phyloP scores from a whole-genome alignment of 1,139 yeast species.

The Keqinozyma sinolaborantium region DNA sequence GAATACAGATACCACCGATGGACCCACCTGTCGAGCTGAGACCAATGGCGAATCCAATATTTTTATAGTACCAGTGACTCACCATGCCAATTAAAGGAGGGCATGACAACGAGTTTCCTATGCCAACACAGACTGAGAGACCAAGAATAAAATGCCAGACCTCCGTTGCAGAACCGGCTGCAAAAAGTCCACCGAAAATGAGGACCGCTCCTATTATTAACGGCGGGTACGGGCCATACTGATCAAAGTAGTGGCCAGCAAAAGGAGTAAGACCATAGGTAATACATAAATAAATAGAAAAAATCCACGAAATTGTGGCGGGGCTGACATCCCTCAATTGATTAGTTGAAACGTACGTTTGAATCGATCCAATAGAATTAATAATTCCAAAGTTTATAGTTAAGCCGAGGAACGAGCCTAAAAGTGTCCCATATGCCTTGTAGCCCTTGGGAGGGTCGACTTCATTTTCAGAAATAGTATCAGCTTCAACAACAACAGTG shows the following conservation, averaged over 20 bases:
- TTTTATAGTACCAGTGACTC: slow-evolving; percentile 55
- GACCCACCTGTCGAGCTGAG: slow-evolving; percentile 63
- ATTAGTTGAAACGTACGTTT: slow-evolving; percentile 53
- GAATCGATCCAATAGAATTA: slow-evolving; percentile 64
- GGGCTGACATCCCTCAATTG: slow-evolving; percentile 44
- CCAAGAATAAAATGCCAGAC: slow-evolving; percentile 56
- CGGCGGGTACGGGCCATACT: slow-evolving; percentile 43
- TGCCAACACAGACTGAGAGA: slow-evolving; percentile 45
- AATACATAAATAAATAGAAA: slow-evolving; percentile 56
- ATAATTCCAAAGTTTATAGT: slow-evolving; percentile 57
- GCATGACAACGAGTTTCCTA: slow-evolving; percentile 55
- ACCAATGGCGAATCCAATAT: slow-evolving; percentile 54
- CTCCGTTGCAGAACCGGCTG: slow-evolving; percentile 44
- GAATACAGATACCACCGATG: slow-evolving; percentile 60
- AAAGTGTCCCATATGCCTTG: slow-evolving; percentile 55
- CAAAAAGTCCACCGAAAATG: slow-evolving; percentile 46
- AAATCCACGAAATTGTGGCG: slow-evolving; percentile 61
- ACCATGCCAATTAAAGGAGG: slow-evolving; percentile 55
- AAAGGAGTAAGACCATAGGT: slow-evolving; percentile 57
- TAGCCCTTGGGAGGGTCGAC: too few relatives aligned
- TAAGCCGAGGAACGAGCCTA: slow-evolving; percentile 61
- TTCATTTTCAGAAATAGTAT: too few relatives aligned
- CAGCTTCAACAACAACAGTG: too few relatives aligned
- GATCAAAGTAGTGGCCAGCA: slow-evolving; percentile 42
- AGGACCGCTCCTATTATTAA: slow-evolving; percentile 41